phyloP scores from a whole-genome alignment of 768 basidiomycete species.

The Cystobasidium tubakii region DNA sequence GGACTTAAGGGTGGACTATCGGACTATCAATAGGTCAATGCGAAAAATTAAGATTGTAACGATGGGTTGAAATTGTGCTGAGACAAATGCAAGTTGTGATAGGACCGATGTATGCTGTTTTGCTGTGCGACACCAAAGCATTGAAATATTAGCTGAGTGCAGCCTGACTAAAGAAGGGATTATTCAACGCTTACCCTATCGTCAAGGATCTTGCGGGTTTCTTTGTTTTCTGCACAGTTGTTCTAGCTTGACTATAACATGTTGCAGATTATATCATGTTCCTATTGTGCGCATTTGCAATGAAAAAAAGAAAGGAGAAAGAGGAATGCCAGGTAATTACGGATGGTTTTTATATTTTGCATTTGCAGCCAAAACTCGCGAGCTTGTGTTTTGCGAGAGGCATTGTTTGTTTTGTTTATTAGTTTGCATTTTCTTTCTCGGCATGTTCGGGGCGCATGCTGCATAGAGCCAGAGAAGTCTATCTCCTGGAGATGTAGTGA shows the following conservation, averaged over 20 bases:
- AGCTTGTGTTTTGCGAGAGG: too few species aligned
- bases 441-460: too few species aligned
- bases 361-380: too few species aligned
- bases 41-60: background rate
- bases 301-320: background rate
- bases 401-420: too few species aligned
- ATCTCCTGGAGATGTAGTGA: slow-evolving; percentile 21
- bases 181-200: background rate
- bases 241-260: slow-evolving; percentile 4
- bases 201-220: background rate
- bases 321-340: background rate
- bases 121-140: background rate
- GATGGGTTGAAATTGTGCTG: background rate
- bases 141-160: background rate
- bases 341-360: too few species aligned
- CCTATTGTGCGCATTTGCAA: background rate
- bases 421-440: too few species aligned
- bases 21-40: too few species aligned
- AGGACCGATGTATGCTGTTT: slow-evolving; percentile 3
- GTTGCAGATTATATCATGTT: background rate
- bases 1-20: too few species aligned
- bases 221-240: background rate
- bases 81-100: background rate
- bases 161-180: too few species aligned
- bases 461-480: too few species aligned